phyloP scores from a whole-genome alignment of 2,329 filamentous ascomycete species.

The Sporothrix curviconia region DNA sequence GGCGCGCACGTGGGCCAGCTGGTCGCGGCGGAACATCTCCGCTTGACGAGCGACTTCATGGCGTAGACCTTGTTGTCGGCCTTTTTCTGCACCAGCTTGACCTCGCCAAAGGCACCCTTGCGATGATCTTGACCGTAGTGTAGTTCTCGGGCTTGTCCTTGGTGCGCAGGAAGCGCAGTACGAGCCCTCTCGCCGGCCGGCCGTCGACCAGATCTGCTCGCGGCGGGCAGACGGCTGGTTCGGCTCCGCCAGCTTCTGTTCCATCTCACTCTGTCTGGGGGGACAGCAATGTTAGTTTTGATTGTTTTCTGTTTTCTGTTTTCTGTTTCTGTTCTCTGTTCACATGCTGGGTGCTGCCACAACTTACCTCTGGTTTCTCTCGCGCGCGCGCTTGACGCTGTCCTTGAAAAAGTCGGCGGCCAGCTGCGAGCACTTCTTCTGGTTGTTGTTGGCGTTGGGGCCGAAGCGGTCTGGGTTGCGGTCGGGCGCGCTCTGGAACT shows the following conservation, averaged over 20 bases:
- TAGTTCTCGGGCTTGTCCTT: conserved; percentile 94
- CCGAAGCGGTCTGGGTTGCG: conserved; percentile 78
- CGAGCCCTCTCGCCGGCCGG: conserved; percentile 81
- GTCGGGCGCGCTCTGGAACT: conserved; percentile 73
- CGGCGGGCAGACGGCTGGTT: conserved; percentile 69
- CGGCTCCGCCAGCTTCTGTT: conserved; percentile 74
- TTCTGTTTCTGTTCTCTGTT: too few relatives aligned
- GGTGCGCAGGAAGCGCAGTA: conserved; percentile 91
- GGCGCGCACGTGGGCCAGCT: conserved; percentile 91
- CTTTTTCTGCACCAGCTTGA: conserved; percentile 95
- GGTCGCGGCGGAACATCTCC: conserved; percentile 99
- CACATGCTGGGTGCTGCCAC: too few relatives aligned
- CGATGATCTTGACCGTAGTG: conserved; percentile 93
- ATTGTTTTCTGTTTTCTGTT: too few relatives aligned
- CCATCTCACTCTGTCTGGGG: conserved; percentile 79
- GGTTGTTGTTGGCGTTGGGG: conserved; percentile 58
- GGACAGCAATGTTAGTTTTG: background rate
- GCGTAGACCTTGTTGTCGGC: conserved; percentile 95
- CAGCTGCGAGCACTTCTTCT: conserved; percentile 62
- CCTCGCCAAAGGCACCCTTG: conserved; percentile 97
- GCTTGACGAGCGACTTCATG: conserved; percentile 96
- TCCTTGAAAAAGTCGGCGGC: conserved; percentile 96
- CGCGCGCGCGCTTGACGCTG: conserved; percentile 90
- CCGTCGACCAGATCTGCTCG: conserved; percentile 75
- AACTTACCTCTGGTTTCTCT: conserved; percentile 82